Evolutionary conservation across 1,284 basidiomycete species (phyloP), one percentile per base, ranked within the genome.

Genomic region (Leccinum angustisporum): DNA sequence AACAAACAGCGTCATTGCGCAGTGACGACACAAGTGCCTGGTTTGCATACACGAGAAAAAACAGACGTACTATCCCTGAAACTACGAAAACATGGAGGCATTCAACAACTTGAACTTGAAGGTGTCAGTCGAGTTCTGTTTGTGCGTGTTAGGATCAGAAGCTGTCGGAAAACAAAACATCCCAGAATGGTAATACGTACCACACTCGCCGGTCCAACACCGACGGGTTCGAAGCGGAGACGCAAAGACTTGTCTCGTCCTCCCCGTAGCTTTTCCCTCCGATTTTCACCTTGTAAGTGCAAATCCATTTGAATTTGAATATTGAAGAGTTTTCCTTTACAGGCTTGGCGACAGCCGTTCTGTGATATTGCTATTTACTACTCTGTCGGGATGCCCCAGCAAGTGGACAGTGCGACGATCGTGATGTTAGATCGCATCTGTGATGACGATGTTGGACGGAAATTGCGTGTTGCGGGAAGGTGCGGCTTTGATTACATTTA

Each of bases 391-490:
- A 77, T 76, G 76, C 70, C 70, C 51, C 75, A 69, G 55, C 79
- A 77, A 65, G 75, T 77, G 48, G 79, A 80, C 33, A 68, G 65
- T 50, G 81, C 78, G 43, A 71, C 65, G 36, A 76, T 76, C 21
- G 75, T 74, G 54, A 75, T 70, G 68, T 52, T 83, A 46, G 68
- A 67, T 55, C 72, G 70, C 25, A 66, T 82, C 54, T 67, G 69
- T 27, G 69, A 73, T 31, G 65, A 68, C 43, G 63, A 78, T 34
- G 63, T 76, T 50, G 82, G 81, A 51, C 73, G 70, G 61, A 83
- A 83, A 71, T 65, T 83, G 62, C 76, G 81, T 60, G 66, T 83
- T 56, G 77, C 78, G 38, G 81, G 81, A 64, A 76, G 79, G 82
- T 83, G 69, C 64, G 78, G 69, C 14, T 57, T 61, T 70, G 57